phyloP scores from a whole-genome alignment of 2,329 filamentous ascomycete genomes.

The Fusarium pseudoanthophilum region DNA sequence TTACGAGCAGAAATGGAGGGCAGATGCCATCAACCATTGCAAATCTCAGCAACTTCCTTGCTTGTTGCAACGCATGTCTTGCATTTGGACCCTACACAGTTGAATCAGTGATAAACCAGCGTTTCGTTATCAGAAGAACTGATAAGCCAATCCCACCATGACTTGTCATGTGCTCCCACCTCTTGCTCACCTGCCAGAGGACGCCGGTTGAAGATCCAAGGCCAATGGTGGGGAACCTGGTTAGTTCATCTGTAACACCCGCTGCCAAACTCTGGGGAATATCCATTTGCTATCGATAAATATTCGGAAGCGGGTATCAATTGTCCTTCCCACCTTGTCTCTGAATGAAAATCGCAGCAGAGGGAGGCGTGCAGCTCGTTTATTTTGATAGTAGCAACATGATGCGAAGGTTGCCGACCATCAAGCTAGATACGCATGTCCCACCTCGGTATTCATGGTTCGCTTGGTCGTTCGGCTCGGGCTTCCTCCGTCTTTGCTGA shows the following conservation, averaged over 20 bases:
- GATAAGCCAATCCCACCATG: slow-evolving; percentile 20
- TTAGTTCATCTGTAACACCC: slow-evolving; percentile 12
- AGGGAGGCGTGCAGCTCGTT: not conserved
- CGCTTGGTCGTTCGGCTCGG: slow-evolving; percentile 27
- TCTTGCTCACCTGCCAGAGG: slow-evolving; percentile 34
- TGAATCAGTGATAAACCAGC: slow-evolving; percentile 8
- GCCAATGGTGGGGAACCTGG: slow-evolving; percentile 29
- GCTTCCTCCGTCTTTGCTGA: slow-evolving; percentile 33
- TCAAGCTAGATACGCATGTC: slow-evolving; percentile 2
- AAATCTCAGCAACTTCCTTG: not conserved
- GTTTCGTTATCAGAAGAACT: slow-evolving; percentile 5
- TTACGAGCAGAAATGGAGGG: slow-evolving; percentile 14
- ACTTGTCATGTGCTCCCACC: slow-evolving; percentile 38
- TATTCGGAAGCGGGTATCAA: slow-evolving; percentile 11
- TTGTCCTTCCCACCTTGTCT: not conserved
- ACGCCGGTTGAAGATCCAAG: slow-evolving; percentile 26
- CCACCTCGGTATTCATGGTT: slow-evolving; percentile 19
- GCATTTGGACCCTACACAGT: slow-evolving; percentile 7
- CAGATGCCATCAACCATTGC: slow-evolving; percentile 10
- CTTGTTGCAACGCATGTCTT: slow-evolving; percentile 11
- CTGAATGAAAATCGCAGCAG: not conserved
- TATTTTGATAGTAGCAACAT: not conserved
- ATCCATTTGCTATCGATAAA: slow-evolving; percentile 4
- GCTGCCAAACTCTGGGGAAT: slow-evolving; percentile 15
- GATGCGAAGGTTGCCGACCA: slow-evolving; percentile 3